A percentile compares a stretch with the other conserved stretches of the same genome.
Conservation (phyloP, 1,139 yeast species). For the Yamadazyma triangularis region DNA sequence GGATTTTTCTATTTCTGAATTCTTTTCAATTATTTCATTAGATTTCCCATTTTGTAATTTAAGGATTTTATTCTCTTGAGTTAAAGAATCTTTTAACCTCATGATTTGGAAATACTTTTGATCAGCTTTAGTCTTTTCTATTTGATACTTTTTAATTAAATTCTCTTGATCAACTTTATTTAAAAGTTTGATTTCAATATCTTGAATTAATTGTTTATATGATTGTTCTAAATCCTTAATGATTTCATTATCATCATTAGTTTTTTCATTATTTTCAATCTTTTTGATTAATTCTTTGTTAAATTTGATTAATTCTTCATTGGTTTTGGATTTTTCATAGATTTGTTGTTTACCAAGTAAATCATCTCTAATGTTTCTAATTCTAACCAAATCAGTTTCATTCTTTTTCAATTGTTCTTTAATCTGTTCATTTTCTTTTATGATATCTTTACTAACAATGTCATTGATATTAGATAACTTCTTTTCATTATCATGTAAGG, state of each 20-base stretch:
- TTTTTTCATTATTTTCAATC: constrained; percentile 31
- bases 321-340: constrained; percentile 29
- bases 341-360: constrained; percentile 62
- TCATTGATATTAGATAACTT: constrained; percentile 29
- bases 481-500: constrained; percentile 23
- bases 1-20: constrained; percentile 58
- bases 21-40: constrained; percentile 63
- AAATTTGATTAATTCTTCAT: constrained; percentile 29
- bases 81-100: constrained; percentile 80
- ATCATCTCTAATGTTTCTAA: constrained; percentile 81
- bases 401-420: constrained; percentile 45
- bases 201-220: constrained; percentile 50
- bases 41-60: constrained; percentile 65
- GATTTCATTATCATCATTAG: constrained; percentile 33
- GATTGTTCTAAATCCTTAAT: constrained; percentile 85
- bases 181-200: constrained; percentile 54
- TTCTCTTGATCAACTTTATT: constrained; percentile 64
- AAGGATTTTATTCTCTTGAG: constrained; percentile 63
- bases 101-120: constrained; percentile 94
- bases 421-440: constrained; percentile 29
- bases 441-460: constrained; percentile 34
- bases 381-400: constrained; percentile 74
- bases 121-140: constrained; percentile 90
- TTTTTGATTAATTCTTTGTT: constrained; percentile 44
- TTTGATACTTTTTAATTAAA: constrained; percentile 60